Evolutionary conservation across 2,329 filamentous ascomycete species (phyloP).

Genomic region (Tolypocladium pustulatum): DNA sequence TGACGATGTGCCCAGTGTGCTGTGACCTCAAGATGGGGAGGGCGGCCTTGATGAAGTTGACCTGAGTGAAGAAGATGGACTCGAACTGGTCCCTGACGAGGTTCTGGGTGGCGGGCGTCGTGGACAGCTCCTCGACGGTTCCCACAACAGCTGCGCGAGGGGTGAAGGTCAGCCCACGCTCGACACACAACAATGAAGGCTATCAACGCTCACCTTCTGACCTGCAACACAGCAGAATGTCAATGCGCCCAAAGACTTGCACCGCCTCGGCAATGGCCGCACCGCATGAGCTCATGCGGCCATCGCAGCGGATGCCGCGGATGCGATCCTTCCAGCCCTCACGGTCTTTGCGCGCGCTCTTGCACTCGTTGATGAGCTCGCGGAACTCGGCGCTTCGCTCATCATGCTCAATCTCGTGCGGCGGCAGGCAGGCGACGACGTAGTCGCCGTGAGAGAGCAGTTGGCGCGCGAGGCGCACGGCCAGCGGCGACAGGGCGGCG

Average conservation of each 20-base stretch:
- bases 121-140: constrained; percentile 80
- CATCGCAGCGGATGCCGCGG: constrained; percentile 53
- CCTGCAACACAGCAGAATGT: constrained; percentile 83
- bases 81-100: constrained; percentile 89
- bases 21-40: constrained; percentile 71
- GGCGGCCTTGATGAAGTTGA: constrained; percentile 88
- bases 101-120: constrained; percentile 60
- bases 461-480: constrained; percentile 69
- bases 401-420: constrained; percentile 67
- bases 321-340: constrained; percentile 77
- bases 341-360: constrained; percentile 49
- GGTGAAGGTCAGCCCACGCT: background rate
- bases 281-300: constrained; percentile 62
- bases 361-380: constrained; percentile 62
- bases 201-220: constrained; percentile 55
- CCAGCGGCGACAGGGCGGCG: constrained; percentile 73
- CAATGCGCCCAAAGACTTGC: constrained; percentile 72
- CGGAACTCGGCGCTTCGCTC: constrained; percentile 70
- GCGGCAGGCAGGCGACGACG: constrained; percentile 73
- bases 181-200: background rate
- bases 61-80: constrained; percentile 85
- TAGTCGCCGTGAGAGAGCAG: constrained; percentile 87
- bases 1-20: constrained; percentile 79
- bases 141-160: constrained; percentile 63
- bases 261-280: constrained; percentile 82